These are phyloP conservation scores for Pterocarpus macrocarpus DNA, from an alignment of 306 rosid genomes.

Conservation along the genomic window DNA sequence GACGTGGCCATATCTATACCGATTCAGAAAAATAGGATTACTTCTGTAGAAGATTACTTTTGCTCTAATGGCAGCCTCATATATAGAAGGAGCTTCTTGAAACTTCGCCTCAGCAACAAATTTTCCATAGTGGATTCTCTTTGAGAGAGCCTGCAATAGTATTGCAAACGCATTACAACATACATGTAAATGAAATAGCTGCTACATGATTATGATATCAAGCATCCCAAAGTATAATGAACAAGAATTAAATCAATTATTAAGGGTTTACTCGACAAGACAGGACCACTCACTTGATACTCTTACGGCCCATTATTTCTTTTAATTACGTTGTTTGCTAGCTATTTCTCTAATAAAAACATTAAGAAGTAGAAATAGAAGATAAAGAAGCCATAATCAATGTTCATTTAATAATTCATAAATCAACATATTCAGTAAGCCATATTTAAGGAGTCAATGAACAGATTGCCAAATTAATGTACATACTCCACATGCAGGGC, in stretches of 20 bases:
- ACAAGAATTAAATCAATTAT: slow-evolving; percentile 2
- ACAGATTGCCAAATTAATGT: too few species aligned
- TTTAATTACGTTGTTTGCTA: too few species aligned
- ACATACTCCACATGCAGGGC: too few species aligned
- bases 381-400: not conserved
- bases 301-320: too few species aligned
- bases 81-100: slow-evolving; percentile 47
- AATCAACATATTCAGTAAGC: not conserved
- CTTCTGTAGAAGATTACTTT: slow-evolving; percentile 46
- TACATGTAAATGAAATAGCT: not conserved
- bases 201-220: slow-evolving; percentile 2
- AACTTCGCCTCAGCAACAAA: slow-evolving; percentile 75
- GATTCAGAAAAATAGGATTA: too few species aligned
- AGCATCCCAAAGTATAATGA: not conserved
- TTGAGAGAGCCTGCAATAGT: slow-evolving; percentile 61
- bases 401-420: not conserved
- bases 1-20: too few species aligned
- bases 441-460: too few species aligned
- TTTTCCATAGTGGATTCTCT: slow-evolving; percentile 73
- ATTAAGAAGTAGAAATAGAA: not conserved
- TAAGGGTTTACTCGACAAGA: not conserved
- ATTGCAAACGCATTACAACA: not conserved
- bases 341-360: not conserved
- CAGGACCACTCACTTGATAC: not conserved
- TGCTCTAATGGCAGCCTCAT: slow-evolving; percentile 55